These are phyloP conservation scores for Aspergillus latus DNA, from an alignment of 2,329 filamentous ascomycete species.

Conservation along the genomic window DNA sequence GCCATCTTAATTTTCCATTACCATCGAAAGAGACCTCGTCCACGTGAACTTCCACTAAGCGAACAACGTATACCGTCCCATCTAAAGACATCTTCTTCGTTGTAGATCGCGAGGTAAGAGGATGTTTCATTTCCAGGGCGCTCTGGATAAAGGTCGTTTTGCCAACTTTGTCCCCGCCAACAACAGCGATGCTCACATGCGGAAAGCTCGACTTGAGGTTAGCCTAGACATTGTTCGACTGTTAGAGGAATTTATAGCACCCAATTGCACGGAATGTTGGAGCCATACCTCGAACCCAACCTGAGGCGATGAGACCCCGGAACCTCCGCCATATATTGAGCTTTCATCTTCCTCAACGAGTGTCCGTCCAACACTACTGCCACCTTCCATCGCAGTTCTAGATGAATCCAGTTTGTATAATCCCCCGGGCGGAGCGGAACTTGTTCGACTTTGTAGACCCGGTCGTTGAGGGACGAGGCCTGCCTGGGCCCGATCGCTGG, in stretches of 20 bases:
- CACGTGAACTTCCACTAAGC: slow-evolving; percentile 57
- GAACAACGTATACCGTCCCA: slow-evolving; percentile 56
- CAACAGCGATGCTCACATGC: slow-evolving; percentile 59
- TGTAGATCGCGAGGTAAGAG: slow-evolving; percentile 41
- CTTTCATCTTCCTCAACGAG: slow-evolving; percentile 35
- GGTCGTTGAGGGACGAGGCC: slow-evolving; percentile 30
- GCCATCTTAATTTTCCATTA: slow-evolving; percentile 51
- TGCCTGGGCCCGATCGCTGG: slow-evolving; percentile 34
- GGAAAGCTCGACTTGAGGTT: slow-evolving; percentile 40
- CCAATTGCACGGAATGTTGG: neutral
- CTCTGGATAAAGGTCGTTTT: slow-evolving; percentile 61
- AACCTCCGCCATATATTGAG: slow-evolving; percentile 15
- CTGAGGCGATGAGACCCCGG: slow-evolving; percentile 17
- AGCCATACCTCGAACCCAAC: slow-evolving; percentile 30
- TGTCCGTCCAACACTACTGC: slow-evolving; percentile 23
- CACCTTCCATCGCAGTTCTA: slow-evolving; percentile 21
- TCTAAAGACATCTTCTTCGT: slow-evolving; percentile 59
- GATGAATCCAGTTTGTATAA: slow-evolving; percentile 29
- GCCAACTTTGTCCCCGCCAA: slow-evolving; percentile 55
- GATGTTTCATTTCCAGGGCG: slow-evolving; percentile 54
- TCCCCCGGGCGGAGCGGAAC: slow-evolving; percentile 36
- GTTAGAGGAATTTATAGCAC: slow-evolving; percentile 10
- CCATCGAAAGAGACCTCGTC: slow-evolving; percentile 53
- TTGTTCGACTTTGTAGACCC: slow-evolving; percentile 33
- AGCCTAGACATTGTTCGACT: slow-evolving; percentile 20